phyloP scores from a whole-genome alignment of 108 stramenopile genomes.

The Stephanodiscus triporus region DNA sequence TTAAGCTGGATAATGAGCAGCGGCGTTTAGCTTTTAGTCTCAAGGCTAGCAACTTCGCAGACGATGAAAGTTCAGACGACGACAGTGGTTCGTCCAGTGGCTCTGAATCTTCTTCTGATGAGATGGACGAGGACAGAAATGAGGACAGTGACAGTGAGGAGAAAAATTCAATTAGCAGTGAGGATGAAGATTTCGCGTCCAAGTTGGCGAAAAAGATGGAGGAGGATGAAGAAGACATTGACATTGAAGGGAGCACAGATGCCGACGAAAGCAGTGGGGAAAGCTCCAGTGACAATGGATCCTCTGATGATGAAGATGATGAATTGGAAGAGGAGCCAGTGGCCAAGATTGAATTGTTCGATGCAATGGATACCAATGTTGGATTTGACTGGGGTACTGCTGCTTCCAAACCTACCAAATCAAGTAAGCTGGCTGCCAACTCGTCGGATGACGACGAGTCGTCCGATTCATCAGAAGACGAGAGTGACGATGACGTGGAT shows the following conservation, averaged over 20 bases:
- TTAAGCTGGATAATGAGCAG: constrained; percentile 79
- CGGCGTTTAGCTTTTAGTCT: constrained; percentile 80
- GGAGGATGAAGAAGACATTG: constrained; percentile 38
- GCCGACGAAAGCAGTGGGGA: constrained; percentile 16
- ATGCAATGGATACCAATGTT: constrained; percentile 76
- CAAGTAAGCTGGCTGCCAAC: constrained; percentile 14
- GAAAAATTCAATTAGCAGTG: constrained; percentile 49
- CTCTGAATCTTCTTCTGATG: constrained; percentile 52
- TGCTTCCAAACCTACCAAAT: constrained; percentile 17
- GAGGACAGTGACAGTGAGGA: constrained; percentile 43
- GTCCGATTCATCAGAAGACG: constrained; percentile 47
- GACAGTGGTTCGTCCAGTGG: constrained; percentile 14
- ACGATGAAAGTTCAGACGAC: constrained; percentile 68
- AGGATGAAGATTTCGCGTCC: constrained; percentile 68
- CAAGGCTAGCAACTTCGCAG: constrained; percentile 92
- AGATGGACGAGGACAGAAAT: constrained; percentile 29
- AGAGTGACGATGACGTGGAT: constrained; percentile 63
- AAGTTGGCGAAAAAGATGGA: constrained; percentile 75
- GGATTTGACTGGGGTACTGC: constrained; percentile 80
- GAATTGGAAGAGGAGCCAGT: constrained; percentile 1
- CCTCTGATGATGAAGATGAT: constrained; percentile 25
- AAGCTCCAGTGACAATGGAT: constrained; percentile 19
- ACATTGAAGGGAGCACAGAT: constrained; percentile 45
- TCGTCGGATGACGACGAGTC: constrained; percentile 53
- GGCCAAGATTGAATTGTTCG: not conserved